These are phyloP conservation scores for Hydrangea macrophylla DNA, from an alignment of 148 eudicot species.

Conservation along the genomic window DNA sequence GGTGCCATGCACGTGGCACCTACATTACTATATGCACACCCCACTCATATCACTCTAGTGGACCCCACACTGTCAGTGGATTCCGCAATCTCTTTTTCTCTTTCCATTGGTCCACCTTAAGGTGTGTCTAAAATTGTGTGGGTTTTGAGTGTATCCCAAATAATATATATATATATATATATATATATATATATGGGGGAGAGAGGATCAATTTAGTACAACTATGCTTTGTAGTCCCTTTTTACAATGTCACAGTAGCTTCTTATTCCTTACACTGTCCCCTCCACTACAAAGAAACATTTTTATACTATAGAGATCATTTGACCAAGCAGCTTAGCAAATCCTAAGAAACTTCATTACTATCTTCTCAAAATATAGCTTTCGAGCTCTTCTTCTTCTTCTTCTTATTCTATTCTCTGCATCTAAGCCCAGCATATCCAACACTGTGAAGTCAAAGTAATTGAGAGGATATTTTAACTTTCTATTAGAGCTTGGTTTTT, in stretches of 20 bases:
- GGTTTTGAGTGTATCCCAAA: too few relatives aligned
- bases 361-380: not conserved
- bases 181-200: too few relatives aligned
- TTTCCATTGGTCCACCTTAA: too few relatives aligned
- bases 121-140: too few relatives aligned
- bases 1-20: too few relatives aligned
- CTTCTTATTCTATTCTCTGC: slow-evolving; percentile 18
- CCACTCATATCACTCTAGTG: too few relatives aligned
- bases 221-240: too few relatives aligned
- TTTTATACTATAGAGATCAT: not conserved
- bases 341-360: not conserved
- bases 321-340: not conserved
- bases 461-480: not conserved
- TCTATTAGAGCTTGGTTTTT: not conserved
- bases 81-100: too few relatives aligned
- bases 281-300: not conserved
- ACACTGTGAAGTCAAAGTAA: not conserved
- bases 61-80: too few relatives aligned
- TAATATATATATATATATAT: not conserved
- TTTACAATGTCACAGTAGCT: slow-evolving; percentile 3
- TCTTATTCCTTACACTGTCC: slow-evolving; percentile 10
- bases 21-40: too few relatives aligned
- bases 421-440: not conserved
- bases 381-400: not conserved
- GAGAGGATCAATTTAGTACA: too few relatives aligned